phyloP scores from a whole-genome alignment of 225 moss, liverwort and hornwort species.

The Asterella californica region DNA sequence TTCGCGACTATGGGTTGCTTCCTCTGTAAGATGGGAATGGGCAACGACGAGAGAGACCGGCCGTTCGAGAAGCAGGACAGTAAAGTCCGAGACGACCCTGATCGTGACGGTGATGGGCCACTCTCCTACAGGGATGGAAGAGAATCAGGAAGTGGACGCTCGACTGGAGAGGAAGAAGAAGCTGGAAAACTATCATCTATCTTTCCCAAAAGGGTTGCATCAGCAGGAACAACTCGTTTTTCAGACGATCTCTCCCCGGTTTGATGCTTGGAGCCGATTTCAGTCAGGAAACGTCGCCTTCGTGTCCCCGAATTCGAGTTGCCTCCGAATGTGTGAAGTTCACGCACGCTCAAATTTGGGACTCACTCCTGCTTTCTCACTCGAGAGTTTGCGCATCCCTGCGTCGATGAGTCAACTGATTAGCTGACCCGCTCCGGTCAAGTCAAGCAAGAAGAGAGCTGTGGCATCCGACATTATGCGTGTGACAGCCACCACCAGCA shows the following conservation, averaged over 20 bases:
- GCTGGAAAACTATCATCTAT: background rate
- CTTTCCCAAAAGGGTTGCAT: background rate
- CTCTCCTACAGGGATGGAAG: background rate
- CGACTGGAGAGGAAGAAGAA: background rate
- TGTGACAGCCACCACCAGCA: too few species aligned
- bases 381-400: too few species aligned
- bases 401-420: too few species aligned
- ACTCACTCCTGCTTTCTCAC: background rate
- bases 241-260: background rate
- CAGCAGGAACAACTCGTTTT: slow-evolving; percentile 2
- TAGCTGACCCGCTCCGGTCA: too few species aligned
- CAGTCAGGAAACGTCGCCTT: background rate
- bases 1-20: background rate
- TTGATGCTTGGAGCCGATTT: background rate
- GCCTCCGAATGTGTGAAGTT: background rate
- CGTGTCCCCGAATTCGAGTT: background rate
- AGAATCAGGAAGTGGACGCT: background rate
- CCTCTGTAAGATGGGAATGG: background rate
- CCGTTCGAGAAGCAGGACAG: slow-evolving; percentile 1
- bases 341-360: background rate
- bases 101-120: background rate
- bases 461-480: too few species aligned
- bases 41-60: background rate
- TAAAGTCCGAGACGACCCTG: background rate
- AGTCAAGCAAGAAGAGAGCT: too few species aligned